Percentiles rank a stretch among this genome's conserved stretches.
phyloP scores from a whole-genome alignment of 2,329 filamentous ascomycete species.

The Rachicladosporium sp. region DNA sequence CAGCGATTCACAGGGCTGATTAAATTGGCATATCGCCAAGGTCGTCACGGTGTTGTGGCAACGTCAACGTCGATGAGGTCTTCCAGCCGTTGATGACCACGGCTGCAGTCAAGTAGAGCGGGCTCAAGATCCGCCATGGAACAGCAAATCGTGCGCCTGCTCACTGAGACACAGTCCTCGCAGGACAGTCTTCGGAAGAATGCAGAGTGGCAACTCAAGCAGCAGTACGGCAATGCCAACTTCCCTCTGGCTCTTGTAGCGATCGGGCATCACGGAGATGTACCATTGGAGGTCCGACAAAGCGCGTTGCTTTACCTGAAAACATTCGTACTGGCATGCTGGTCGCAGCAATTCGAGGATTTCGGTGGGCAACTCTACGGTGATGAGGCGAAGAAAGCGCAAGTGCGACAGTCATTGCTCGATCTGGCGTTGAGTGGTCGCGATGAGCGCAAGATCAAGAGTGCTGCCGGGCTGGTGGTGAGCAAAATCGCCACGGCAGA shows the following conservation, averaged over 20 bases:
- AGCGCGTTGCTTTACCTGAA: constrained; percentile 69
- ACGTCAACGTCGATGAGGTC: no score
- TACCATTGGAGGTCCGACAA: constrained; percentile 67
- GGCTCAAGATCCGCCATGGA: constrained; percentile 48
- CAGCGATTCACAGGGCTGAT: no score
- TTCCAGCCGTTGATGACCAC: not conserved
- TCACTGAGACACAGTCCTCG: constrained; percentile 72
- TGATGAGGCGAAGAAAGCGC: constrained; percentile 56
- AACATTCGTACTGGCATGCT: constrained; percentile 71
- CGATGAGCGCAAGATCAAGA: constrained; percentile 73
- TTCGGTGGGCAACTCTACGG: constrained; percentile 55
- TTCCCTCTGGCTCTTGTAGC: constrained; percentile 72
- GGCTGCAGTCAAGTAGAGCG: not conserved
- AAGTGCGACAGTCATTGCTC: constrained; percentile 62
- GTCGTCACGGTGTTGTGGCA: no score
- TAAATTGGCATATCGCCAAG: no score
- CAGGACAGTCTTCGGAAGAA: constrained; percentile 67
- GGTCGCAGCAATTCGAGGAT: constrained; percentile 65
- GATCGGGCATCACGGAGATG: constrained; percentile 63
- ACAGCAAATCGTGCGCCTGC: constrained; percentile 78
- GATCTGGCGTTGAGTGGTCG: constrained; percentile 64
- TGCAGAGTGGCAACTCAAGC: constrained; percentile 72
- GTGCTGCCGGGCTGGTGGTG: constrained; percentile 75
- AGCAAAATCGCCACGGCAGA: constrained; percentile 90
- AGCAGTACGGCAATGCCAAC: constrained; percentile 52